These are phyloP conservation scores for Linderniella brevidens DNA, from an alignment of 257 asterid genomes.

Conservation along the genomic window DNA sequence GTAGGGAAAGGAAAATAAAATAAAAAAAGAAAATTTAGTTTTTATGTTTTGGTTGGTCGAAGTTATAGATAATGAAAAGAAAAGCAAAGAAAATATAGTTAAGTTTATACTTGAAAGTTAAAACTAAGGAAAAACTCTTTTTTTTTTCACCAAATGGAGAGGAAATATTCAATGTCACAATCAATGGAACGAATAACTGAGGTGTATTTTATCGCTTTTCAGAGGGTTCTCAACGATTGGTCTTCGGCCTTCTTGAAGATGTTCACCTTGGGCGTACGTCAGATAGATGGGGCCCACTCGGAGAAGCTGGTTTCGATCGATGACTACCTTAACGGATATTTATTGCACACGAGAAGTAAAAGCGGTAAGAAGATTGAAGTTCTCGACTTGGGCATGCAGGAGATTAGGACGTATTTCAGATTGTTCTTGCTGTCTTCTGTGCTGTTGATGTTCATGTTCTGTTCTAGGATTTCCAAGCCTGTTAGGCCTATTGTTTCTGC, in stretches of 20 bases:
- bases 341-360: conserved; percentile 48
- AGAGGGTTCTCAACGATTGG: conserved; percentile 91
- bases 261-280: conserved; percentile 63
- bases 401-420: conserved; percentile 78
- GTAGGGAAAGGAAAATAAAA: no score
- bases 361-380: conserved; percentile 83
- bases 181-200: not conserved
- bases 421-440: conserved; percentile 84
- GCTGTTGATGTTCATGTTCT: conserved; percentile 83
- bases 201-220: conserved; percentile 20
- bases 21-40: no score
- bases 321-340: conserved; percentile 70
- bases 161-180: no score
- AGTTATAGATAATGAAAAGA: no score
- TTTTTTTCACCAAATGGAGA: no score
- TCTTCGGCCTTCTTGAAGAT: conserved; percentile 69
- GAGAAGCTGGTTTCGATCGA: conserved; percentile 71
- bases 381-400: conserved; percentile 89
- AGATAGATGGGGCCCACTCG: conserved; percentile 40
- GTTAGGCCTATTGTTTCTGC: conserved; percentile 67
- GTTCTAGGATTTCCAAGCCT: conserved; percentile 79
- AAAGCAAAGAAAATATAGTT: no score
- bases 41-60: no score
- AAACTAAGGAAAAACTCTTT: not conserved
- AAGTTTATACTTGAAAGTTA: not conserved